Percentiles rank a stretch among this genome's conserved stretches.
These are phyloP conservation scores for Pseudoturritis turrita DNA, from an alignment of 345 rosid genomes.

Conservation along the genomic window DNA sequence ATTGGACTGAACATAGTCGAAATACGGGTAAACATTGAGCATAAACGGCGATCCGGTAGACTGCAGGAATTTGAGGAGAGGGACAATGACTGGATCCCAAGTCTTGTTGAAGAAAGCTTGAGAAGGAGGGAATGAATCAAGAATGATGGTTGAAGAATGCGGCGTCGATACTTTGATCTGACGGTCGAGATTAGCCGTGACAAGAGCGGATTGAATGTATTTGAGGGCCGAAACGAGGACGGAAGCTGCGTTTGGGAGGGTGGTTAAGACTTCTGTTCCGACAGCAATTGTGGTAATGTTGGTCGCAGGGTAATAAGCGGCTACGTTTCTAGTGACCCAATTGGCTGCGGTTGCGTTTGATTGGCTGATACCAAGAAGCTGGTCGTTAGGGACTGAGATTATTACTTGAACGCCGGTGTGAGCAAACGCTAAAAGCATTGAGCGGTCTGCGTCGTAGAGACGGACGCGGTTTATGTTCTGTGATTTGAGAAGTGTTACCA, in stretches of 20 bases:
- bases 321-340: conserved; percentile 85
- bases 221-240: conserved; percentile 81
- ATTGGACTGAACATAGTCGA: conserved; percentile 74
- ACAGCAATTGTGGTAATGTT: conserved; percentile 87
- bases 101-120: conserved; percentile 96
- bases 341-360: conserved; percentile 97
- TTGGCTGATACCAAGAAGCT: conserved; percentile 93
- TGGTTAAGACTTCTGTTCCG: conserved; percentile 81
- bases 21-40: conserved; percentile 93
- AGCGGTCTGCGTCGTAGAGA: conserved; percentile 78
- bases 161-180: conserved; percentile 91
- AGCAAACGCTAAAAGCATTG: conserved; percentile 84
- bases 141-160: conserved; percentile 78
- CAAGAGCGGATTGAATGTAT: conserved; percentile 81
- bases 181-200: conserved; percentile 83
- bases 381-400: conserved; percentile 91
- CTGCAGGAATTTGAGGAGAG: conserved; percentile 82
- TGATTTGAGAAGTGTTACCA: conserved; percentile 77
- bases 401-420: conserved; percentile 80
- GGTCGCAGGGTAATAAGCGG: conserved; percentile 85
- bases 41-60: conserved; percentile 72
- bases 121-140: conserved; percentile 97
- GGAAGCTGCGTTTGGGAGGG: conserved; percentile 69
- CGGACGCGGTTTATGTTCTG: conserved; percentile 79
- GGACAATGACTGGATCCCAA: conserved; percentile 85